These are phyloP conservation scores for Pyrus hybrid DNA, from an alignment of 331 rosid species.

Conservation along the genomic window DNA sequence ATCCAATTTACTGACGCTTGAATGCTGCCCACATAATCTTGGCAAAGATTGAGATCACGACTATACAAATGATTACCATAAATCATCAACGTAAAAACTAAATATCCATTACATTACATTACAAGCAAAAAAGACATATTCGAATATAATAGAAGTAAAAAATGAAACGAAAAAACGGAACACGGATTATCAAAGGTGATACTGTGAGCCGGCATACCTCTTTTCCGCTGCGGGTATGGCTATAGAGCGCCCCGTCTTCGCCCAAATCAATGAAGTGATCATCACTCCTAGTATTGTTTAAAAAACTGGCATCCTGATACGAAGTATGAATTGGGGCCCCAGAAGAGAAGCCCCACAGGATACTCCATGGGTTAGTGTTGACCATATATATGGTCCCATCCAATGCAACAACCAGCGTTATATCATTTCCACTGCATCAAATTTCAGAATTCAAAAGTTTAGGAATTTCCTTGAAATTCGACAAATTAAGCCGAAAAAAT, in stretches of 20 bases:
- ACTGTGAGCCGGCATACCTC: background rate
- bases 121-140: background rate
- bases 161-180: background rate
- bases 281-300: background rate
- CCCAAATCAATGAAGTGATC: constrained; percentile 16
- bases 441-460: background rate
- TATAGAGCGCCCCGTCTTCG: constrained; percentile 23
- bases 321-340: constrained; percentile 23
- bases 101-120: background rate
- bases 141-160: background rate
- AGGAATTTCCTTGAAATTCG: background rate
- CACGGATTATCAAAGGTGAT: background rate
- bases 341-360: constrained; percentile 19
- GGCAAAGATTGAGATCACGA: background rate
- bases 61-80: background rate
- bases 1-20: background rate
- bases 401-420: constrained; percentile 10
- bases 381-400: constrained; percentile 16
- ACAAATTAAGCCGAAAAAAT: background rate
- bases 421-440: constrained; percentile 10
- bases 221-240: constrained; percentile 9
- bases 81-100: background rate
- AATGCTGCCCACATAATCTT: background rate
- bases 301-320: constrained; percentile 4
- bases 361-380: constrained; percentile 2